A percentile compares a stretch with the other conserved stretches of the same genome.
These are phyloP conservation scores for Dactylella cylindrospora DNA, from an alignment of 2,329 filamentous ascomycete genomes.

Conservation along the genomic window DNA sequence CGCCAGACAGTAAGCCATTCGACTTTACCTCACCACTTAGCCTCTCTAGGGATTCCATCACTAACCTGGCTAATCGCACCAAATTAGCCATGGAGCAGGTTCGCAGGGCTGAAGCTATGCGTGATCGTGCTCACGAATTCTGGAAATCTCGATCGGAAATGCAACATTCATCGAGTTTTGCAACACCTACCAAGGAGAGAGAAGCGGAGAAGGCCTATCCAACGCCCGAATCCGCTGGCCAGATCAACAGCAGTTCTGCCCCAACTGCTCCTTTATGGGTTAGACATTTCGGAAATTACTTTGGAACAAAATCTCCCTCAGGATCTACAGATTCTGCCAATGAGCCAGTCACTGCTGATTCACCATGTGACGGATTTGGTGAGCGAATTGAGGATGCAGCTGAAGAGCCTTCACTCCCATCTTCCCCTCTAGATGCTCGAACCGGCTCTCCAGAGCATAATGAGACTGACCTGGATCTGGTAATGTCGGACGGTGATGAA, in stretches of 20 bases:
- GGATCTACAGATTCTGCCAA: not conserved
- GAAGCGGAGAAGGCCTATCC: not conserved
- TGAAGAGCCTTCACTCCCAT: not conserved
- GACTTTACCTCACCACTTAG: slow-evolving; percentile 22
- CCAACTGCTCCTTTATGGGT: slow-evolving; percentile 30
- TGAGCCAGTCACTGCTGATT: not conserved
- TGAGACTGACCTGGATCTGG: slow-evolving; percentile 11
- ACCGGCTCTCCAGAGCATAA: slow-evolving; percentile 24
- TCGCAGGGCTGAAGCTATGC: slow-evolving; percentile 35
- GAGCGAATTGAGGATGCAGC: not conserved
- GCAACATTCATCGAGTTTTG: slow-evolving; percentile 9
- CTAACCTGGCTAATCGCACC: slow-evolving; percentile 42
- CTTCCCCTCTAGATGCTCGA: slow-evolving; percentile 10
- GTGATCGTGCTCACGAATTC: slow-evolving; percentile 36
- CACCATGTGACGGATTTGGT: slow-evolving; percentile 17
- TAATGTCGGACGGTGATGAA: slow-evolving; percentile 24
- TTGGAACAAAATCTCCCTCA: not conserved
- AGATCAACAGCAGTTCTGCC: not conserved
- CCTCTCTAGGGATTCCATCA: slow-evolving; percentile 33
- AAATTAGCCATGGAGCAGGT: slow-evolving; percentile 44
- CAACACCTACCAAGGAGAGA: slow-evolving; percentile 9
- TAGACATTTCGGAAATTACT: slow-evolving; percentile 13
- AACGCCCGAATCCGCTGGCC: slow-evolving; percentile 1
- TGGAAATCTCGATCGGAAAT: slow-evolving; percentile 29
- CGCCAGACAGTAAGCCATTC: slow-evolving; percentile 38